Evolutionary conservation across 2,329 filamentous ascomycete species (phyloP).

Genomic region (Diatrype stigma): DNA sequence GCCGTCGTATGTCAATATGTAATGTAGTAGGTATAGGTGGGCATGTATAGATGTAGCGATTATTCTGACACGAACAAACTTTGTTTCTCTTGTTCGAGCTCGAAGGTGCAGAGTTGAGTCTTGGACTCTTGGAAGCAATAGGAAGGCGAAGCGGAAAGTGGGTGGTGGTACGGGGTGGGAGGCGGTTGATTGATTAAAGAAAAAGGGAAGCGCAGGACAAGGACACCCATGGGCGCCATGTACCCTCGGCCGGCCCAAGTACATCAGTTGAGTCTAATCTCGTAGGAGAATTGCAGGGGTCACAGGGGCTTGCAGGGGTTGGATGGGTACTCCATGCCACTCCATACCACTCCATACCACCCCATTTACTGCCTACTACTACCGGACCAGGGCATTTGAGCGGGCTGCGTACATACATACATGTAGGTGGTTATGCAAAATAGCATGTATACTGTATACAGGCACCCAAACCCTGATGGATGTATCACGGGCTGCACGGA

Average conservation of each 20-base stretch:
- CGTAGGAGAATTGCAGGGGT: conserved; percentile 4
- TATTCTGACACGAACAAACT: too few species aligned
- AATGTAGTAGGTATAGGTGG: too few species aligned
- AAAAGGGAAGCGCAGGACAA: not conserved
- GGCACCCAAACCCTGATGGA: too few species aligned
- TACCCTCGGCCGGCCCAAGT: conserved; percentile 1
- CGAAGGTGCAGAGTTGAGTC: not conserved
- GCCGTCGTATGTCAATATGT: too few species aligned
- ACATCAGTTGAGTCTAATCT: conserved; percentile 2
- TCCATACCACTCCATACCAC: not conserved
- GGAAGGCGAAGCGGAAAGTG: not conserved
- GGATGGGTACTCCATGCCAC: not conserved
- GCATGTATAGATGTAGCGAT: too few species aligned
- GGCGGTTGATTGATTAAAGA: not conserved
- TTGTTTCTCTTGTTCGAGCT: not conserved
- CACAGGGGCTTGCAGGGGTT: not conserved
- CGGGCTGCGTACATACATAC: too few species aligned
- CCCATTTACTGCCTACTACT: conserved; percentile 1
- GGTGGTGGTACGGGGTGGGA: not conserved
- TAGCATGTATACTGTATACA: too few species aligned
- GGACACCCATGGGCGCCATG: not conserved
- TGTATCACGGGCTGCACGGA: too few species aligned
- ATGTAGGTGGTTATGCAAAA: too few species aligned
- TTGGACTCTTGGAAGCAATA: not conserved
- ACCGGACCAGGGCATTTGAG: too few species aligned